A percentile compares a stretch with the other conserved stretches of the same genome.
Evolutionary conservation across 352 stramenopile species (phyloP).

Genomic region (Pilasporangium apinafurcum): DNA sequence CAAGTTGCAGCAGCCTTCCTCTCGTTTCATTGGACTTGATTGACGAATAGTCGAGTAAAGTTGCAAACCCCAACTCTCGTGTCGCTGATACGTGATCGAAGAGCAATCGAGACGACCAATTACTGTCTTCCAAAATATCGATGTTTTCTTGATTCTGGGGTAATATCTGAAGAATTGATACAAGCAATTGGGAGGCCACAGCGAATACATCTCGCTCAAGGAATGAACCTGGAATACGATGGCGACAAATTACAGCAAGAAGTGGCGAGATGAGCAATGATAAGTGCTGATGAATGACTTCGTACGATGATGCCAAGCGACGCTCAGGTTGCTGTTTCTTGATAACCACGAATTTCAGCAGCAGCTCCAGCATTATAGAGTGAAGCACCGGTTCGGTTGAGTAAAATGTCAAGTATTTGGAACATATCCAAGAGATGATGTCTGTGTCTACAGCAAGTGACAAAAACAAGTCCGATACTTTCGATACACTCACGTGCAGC

Average conservation of each 20-base stretch:
- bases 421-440: constrained; percentile 34
- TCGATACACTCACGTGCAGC: constrained; percentile 35
- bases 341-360: constrained; percentile 20
- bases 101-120: constrained; percentile 44
- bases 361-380: constrained; percentile 27
- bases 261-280: constrained; percentile 32
- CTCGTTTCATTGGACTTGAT: not conserved
- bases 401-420: constrained; percentile 35
- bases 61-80: constrained; percentile 34
- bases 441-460: constrained; percentile 54
- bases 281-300: constrained; percentile 27
- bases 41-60: not conserved
- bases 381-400: constrained; percentile 36
- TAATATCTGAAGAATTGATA: constrained; percentile 12
- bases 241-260: constrained; percentile 34
- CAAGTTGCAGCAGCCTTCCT: constrained; percentile 26
- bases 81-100: constrained; percentile 51
- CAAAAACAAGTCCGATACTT: constrained; percentile 42
- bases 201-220: constrained; percentile 32
- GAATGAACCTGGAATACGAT: constrained; percentile 51
- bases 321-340: not conserved
- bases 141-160: constrained; percentile 24
- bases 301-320: constrained; percentile 2
- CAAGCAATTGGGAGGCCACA: constrained; percentile 28
- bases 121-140: constrained; percentile 25